Conservation (phyloP, 306 rosid genomes). For the Acacia acuminata region DNA sequence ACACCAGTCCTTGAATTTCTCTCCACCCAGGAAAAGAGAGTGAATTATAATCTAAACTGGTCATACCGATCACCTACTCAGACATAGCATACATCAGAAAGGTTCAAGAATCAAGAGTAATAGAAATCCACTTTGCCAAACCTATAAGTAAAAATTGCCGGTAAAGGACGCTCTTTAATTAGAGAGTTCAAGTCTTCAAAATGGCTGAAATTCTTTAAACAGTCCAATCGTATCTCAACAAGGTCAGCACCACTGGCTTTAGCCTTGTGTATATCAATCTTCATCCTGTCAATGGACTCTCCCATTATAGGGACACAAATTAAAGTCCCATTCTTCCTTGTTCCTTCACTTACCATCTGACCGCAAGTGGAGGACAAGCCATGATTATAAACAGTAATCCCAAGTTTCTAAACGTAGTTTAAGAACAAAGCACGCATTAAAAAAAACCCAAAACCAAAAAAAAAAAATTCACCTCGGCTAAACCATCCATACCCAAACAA, state of each 20-base stretch:
- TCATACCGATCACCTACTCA: neutral
- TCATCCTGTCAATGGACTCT: slow-evolving; percentile 53
- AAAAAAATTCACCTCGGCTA: neutral
- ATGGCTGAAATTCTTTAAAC: slow-evolving; percentile 52
- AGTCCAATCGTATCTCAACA: slow-evolving; percentile 74
- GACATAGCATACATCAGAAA: neutral
- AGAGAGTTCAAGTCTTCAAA: slow-evolving; percentile 47
- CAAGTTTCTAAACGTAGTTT: neutral
- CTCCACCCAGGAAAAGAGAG: neutral
- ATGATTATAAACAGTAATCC: neutral
- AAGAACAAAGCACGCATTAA: neutral
- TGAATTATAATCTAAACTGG: neutral
- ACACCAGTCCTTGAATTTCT: neutral
- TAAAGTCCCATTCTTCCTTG: slow-evolving; percentile 46
- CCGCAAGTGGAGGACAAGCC: slow-evolving; percentile 5
- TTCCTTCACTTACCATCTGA: slow-evolving; percentile 34
- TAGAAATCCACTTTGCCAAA: slow-evolving; percentile 4
- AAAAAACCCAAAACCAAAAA: no score
- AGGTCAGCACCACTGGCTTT: slow-evolving; percentile 60
- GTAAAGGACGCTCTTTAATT: slow-evolving; percentile 50
- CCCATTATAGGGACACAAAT: slow-evolving; percentile 67
- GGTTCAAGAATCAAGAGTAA: neutral
- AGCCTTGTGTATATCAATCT: slow-evolving; percentile 43
- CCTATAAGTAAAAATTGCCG: slow-evolving; percentile 68
- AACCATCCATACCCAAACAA: neutral